Evolutionary conservation across 768 basidiomycete species (phyloP).

Genomic region (Russula sp.): DNA sequence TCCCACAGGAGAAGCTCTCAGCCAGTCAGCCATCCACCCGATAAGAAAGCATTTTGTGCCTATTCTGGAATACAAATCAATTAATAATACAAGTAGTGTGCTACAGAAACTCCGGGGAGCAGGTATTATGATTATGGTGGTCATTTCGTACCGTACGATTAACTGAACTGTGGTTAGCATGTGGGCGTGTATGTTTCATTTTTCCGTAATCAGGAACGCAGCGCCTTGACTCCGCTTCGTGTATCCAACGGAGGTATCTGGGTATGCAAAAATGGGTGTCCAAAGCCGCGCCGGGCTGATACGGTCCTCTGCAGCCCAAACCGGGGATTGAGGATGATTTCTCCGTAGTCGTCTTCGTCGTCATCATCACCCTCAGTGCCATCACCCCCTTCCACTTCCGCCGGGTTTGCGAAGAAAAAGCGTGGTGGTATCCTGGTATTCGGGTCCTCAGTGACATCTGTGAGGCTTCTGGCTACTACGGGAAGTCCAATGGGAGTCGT

Average conservation of each 20-base stretch:
- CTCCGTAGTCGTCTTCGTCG: conserved; percentile 24
- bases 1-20: neutral
- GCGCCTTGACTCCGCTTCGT: conserved; percentile 4
- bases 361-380: conserved; percentile 15
- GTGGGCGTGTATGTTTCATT: neutral
- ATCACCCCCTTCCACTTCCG: neutral
- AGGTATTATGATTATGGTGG: conserved; percentile 2
- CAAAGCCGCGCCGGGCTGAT: neutral
- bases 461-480: conserved; percentile 14
- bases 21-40: neutral
- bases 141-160: neutral
- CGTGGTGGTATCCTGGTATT: neutral
- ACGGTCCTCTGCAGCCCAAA: conserved; percentile 13
- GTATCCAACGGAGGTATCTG: conserved; percentile 2
- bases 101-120: conserved; percentile 11
- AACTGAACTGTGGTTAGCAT: conserved; percentile 5
- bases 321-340: conserved; percentile 20
- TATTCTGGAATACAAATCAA: conserved; percentile 16
- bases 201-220: neutral
- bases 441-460: conserved; percentile 1
- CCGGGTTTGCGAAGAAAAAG: conserved; percentile 14
- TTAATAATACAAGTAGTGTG: conserved; percentile 20
- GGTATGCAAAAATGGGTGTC: neutral
- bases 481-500: conserved; percentile 19
- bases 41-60: neutral